phyloP scores from a whole-genome alignment of 2,329 filamentous ascomycete species.

The Cercospora citrullina region DNA sequence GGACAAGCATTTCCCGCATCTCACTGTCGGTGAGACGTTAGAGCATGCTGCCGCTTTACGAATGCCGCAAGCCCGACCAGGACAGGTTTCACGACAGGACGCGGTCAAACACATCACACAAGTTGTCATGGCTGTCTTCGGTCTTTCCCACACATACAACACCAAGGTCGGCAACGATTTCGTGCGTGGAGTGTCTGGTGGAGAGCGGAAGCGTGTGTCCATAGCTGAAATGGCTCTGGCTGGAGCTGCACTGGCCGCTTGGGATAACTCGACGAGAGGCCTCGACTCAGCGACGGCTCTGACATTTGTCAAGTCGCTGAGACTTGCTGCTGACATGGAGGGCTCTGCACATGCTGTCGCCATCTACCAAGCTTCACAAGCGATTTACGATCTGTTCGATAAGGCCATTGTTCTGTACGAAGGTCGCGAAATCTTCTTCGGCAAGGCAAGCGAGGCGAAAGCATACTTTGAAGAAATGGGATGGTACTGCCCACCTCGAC shows the following conservation, averaged over 20 bases:
- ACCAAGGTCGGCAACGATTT: slow-evolving; percentile 60
- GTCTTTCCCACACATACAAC: slow-evolving; percentile 56
- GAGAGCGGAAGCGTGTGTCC: slow-evolving; percentile 56
- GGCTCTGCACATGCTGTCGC: slow-evolving; percentile 57
- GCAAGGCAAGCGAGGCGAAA: slow-evolving; percentile 60
- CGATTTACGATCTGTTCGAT: slow-evolving; percentile 67
- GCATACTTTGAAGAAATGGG: slow-evolving; percentile 68
- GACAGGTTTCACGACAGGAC: slow-evolving; percentile 44
- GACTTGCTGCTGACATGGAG: slow-evolving; percentile 52
- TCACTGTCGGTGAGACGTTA: slow-evolving; percentile 59
- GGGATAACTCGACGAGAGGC: slow-evolving; percentile 53
- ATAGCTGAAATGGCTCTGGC: slow-evolving; percentile 56
- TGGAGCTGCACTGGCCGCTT: slow-evolving; percentile 43
- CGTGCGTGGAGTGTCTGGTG: slow-evolving; percentile 61
- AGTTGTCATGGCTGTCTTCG: slow-evolving; percentile 57
- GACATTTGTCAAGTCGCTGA: slow-evolving; percentile 57
- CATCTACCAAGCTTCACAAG: slow-evolving; percentile 56
- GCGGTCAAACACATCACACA: slow-evolving; percentile 50
- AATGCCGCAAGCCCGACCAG: slow-evolving; percentile 47
- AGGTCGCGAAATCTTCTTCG: slow-evolving; percentile 76
- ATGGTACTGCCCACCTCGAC: slow-evolving; percentile 65
- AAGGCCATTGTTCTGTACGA: slow-evolving; percentile 74
- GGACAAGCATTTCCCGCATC: slow-evolving; percentile 57
- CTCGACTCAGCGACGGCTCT: slow-evolving; percentile 59
- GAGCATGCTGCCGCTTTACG: slow-evolving; percentile 57